These are phyloP conservation scores for Aschersonia sp. DNA, from an alignment of 2,329 filamentous ascomycete species.

Conservation along the genomic window DNA sequence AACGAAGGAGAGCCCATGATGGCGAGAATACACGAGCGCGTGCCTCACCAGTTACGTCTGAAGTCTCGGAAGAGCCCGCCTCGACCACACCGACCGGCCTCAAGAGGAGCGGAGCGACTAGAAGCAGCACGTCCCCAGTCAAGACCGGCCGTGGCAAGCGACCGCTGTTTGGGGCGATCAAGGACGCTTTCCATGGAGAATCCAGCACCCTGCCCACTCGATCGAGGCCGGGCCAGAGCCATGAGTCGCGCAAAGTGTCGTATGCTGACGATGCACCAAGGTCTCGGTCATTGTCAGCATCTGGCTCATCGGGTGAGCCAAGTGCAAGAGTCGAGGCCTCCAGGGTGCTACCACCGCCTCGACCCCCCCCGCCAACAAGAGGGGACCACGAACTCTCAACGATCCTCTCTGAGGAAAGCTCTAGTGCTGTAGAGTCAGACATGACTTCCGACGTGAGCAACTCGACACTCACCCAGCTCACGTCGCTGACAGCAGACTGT, in stretches of 20 bases:
- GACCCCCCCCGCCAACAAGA: conserved; percentile 33
- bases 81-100: conserved; percentile 25
- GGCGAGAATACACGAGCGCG: not conserved
- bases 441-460: conserved; percentile 30
- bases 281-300: not conserved
- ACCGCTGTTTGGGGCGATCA: conserved; percentile 41
- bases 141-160: conserved; percentile 29
- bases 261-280: conserved; percentile 9
- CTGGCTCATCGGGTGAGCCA: not conserved
- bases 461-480: conserved; percentile 38
- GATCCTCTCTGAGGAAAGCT: conserved; percentile 37
- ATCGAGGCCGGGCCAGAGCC: conserved; percentile 32
- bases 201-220: conserved; percentile 32
- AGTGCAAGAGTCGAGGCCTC: not conserved
- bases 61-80: conserved; percentile 11
- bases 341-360: conserved; percentile 7
- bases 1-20: conserved; percentile 3
- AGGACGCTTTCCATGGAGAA: conserved; percentile 48
- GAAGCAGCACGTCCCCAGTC: conserved; percentile 30
- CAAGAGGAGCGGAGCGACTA: conserved; percentile 41
- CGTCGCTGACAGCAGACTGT: conserved; percentile 30
- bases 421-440: conserved; percentile 31
- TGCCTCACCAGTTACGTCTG: conserved; percentile 8
- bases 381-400: conserved; percentile 42
- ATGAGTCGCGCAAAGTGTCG: conserved; percentile 22